Conservation (phyloP, 108 stramenopile genomes). For the Nannochloropsis gaditana region DNA sequence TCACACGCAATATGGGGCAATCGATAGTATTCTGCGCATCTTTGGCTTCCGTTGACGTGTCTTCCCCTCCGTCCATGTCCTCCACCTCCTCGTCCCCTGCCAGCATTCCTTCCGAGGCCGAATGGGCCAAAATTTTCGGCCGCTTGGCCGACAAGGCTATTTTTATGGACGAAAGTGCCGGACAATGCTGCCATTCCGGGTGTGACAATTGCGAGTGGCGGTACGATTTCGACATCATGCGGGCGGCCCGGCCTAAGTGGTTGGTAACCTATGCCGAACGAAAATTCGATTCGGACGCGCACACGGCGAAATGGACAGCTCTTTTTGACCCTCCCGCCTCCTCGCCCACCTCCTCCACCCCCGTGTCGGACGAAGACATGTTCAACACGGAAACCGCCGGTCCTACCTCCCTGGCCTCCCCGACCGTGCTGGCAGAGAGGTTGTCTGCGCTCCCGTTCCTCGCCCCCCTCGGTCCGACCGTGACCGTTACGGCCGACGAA, state of each 20-base stretch:
- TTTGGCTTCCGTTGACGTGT: background rate
- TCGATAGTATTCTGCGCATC: background rate
- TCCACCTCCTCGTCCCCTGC: too few species aligned
- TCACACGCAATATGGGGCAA: background rate
- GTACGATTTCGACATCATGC: conserved; percentile 11
- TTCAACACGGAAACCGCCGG: background rate
- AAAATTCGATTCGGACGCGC: background rate
- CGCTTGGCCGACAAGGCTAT: background rate
- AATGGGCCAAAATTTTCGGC: background rate
- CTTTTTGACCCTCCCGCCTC: background rate
- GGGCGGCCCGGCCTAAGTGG: background rate
- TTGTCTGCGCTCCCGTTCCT: background rate
- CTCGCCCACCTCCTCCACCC: background rate
- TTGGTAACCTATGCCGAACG: conserved; percentile 9
- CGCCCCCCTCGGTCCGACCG: background rate
- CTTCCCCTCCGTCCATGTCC: background rate
- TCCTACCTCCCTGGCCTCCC: background rate
- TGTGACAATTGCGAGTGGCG: conserved; percentile 15
- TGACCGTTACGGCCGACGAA: background rate
- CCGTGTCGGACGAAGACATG: background rate
- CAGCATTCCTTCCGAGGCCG: background rate
- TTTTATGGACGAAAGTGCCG: conserved; percentile 15
- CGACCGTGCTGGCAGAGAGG: background rate
- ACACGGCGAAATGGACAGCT: background rate
- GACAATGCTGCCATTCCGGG: conserved; percentile 9